Base-by-base conservation (phyloP, 768 basidiomycete species). In the Leccinellum rugosiceps region DNA sequence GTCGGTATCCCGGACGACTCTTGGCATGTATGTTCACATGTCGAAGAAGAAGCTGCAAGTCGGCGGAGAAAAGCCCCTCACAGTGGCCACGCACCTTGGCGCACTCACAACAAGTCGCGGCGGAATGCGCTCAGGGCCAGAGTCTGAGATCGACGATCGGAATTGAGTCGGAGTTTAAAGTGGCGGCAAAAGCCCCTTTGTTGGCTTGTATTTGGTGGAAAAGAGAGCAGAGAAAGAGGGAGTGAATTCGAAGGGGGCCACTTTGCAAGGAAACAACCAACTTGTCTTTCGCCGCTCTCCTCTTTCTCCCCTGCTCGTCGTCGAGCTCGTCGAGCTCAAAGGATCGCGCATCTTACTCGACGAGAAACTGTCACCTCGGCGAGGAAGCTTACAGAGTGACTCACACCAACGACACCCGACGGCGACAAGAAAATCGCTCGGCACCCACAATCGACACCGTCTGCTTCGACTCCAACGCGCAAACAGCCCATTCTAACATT, bases 151-250 rank as follows among this genome's bases (percentile, higher is more conserved):
- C n/a, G n/a, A n/a, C n/a, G n/a, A n/a, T 7, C 13, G 25, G 6
- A 38, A 54, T 61, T 67, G 19, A 48, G 9, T 62, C 67, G 67
- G 67, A 69, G 60, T 7, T 57, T 55, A 10, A 63, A 67, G 38
- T 6, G 23, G 11, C 62, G 59, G 66, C 44, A 59, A 38, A 61
- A 54, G 26, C 60, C 68, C 68, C 56, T 65, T 70, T 68, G 65
- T 68, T 68, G 67, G 60, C 43, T n/a, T 25, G 54, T 68, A 60
- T 68, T 68, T 68, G 68, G 60, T 19, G 58, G 62, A 21, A 56
- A 58, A 58, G 64, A 9, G 66, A 58, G 55, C 53, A 58, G 58
- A 32, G 58, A 52, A 53, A 61, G 55, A 53, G 58, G 52, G 48
- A 55, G 65, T 58, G 56, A 59, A 59, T 53, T 50, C 30, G 55